These are phyloP conservation scores for Talaromyces stipitatus DNA, from an alignment of 495 filamentous ascomycete species.

Conservation along the genomic window DNA sequence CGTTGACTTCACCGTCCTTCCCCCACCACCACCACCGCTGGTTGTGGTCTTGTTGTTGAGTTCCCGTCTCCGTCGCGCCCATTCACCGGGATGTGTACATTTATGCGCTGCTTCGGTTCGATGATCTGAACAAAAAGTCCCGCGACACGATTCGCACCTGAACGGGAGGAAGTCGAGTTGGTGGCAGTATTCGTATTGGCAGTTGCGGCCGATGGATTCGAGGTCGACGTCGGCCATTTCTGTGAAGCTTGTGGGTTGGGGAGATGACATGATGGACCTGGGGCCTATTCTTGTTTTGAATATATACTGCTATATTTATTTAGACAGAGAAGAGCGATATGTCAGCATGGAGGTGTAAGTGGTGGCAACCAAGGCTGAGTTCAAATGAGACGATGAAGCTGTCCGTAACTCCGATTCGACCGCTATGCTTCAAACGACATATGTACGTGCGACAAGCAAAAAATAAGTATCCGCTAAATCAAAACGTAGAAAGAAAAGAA, in stretches of 20 bases:
- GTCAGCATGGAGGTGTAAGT: not conserved
- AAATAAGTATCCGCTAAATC: not conserved
- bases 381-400: not conserved
- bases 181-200: conserved; percentile 84
- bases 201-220: conserved; percentile 81
- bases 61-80: conserved; percentile 60
- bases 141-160: conserved; percentile 78
- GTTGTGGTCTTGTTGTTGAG: conserved; percentile 12
- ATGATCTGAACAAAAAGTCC: conserved; percentile 92
- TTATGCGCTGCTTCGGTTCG: conserved; percentile 77
- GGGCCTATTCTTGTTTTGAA: too few species aligned
- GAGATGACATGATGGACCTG: not conserved
- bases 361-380: conserved; percentile 1
- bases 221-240: conserved; percentile 61
- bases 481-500: not conserved
- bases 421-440: not conserved
- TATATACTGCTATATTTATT: too few species aligned
- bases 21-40: conserved; percentile 3
- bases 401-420: not conserved
- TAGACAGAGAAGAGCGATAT: not conserved
- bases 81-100: conserved; percentile 76
- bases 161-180: conserved; percentile 96
- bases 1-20: conserved; percentile 39
- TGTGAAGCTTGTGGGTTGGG: conserved; percentile 28
- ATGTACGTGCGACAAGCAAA: not conserved